Base-by-base conservation (phyloP, 768 basidiomycete genomes). In the Tylopilus sp. region DNA sequence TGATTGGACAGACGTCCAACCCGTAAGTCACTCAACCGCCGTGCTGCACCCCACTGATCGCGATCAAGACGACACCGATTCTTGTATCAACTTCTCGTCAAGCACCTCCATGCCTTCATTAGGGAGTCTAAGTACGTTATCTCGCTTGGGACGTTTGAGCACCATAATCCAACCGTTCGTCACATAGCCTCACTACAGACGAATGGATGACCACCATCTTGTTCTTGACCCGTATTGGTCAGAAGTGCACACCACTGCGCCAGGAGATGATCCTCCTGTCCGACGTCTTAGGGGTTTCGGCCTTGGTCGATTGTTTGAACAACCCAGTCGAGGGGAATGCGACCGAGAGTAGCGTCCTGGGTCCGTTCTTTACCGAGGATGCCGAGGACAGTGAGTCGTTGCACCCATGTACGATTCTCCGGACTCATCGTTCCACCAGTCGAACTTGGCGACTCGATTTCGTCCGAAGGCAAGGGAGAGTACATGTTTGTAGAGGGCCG, bases 211-310 rank as follows among this genome's bases (percentile, higher is more conserved):
- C 77, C 17, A 76, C 88, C 2, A 85, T 94, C 60, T 67, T 87
- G 52, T 94, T 94, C 71, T 72, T 94, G 53, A 94, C 91, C 0
- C 73, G 75, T 9, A 80, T 78, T 0, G 92, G 92, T 8, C 76
- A 94, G 68, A 89, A 71, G 54, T 90, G 84, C 67, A 83, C 85
- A 0, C 78, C 83, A 30, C 67, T 89, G 47, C 81, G 83, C 29
- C 82, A 82, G 73, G 91, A 94, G 64, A 88, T 88, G 67, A 91
- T 94, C 61, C 80, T 94, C 8, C 77, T 94, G n/a, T 91, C 89
- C 1, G 92, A 93, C 63, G 77, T 81, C 0, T 73, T 93, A 1
- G 92, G 92, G 6, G 80, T 89, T 3, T 92, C 89, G 0, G 76
- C 86, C 1, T 77, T 94, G 48, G 85, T 94, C 11, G 88, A 92